phyloP scores from a whole-genome alignment of 257 asterid species.

The Solanum sitiens region DNA sequence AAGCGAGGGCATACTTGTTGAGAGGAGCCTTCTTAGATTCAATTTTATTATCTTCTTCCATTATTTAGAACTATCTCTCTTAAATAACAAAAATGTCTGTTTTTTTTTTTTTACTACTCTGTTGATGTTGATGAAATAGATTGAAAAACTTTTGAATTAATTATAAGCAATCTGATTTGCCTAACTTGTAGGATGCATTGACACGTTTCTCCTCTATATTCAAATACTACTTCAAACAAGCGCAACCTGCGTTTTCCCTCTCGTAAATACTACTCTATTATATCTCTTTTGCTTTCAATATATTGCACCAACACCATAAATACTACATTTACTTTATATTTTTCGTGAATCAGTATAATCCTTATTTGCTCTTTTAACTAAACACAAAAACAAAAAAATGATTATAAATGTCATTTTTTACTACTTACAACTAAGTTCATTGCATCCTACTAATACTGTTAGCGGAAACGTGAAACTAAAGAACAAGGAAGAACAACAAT shows the following conservation, averaged over 20 bases:
- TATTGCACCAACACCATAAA: not conserved
- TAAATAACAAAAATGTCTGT: not conserved
- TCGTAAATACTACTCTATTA: not conserved
- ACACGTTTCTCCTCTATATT: not conserved
- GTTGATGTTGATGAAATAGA: not conserved
- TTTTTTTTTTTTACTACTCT: not conserved
- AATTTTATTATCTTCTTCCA: not conserved
- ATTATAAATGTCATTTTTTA: no score
- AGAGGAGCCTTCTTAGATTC: constrained; percentile 6
- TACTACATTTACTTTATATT: no score
- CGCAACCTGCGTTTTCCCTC: not conserved
- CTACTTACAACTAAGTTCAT: no score
- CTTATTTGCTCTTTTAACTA: no score
- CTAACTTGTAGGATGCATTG: not conserved
- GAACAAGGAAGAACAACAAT: no score
- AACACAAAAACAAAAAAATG: no score
- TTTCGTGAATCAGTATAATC: no score
- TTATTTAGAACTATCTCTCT: not conserved
- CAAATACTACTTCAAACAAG: not conserved
- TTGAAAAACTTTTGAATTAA: not conserved
- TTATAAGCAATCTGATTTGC: not conserved
- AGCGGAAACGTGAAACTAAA: no score
- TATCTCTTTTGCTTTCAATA: not conserved
- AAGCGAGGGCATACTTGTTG: constrained; percentile 56
- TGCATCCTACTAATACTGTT: no score